Percentiles rank a stretch among this genome's conserved stretches.
Evolutionary conservation across 495 filamentous ascomycete genomes (phyloP).

Genomic region (Bombardia bombarda): DNA sequence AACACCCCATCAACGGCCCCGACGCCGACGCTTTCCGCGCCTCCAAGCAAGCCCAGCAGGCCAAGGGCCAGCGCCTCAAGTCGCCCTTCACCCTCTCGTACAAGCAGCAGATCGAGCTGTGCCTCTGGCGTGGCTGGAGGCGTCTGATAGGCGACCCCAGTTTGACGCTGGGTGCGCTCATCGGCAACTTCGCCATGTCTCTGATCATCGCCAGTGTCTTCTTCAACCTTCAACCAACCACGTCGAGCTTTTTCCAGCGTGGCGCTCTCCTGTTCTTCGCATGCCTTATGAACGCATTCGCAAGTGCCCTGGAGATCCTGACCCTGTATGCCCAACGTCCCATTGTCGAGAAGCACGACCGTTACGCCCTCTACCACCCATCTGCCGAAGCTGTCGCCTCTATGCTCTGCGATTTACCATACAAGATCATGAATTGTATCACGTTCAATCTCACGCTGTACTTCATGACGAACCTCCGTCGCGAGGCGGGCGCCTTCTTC

Average conservation of each 20-base stretch:
- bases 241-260: constrained; percentile 65
- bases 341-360: constrained; percentile 86
- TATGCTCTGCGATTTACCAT: constrained; percentile 76
- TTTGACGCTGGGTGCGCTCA: constrained; percentile 58
- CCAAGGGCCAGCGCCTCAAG: constrained; percentile 49
- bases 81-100: constrained; percentile 77
- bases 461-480: constrained; percentile 76
- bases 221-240: constrained; percentile 58
- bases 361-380: constrained; percentile 89
- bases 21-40: constrained; percentile 61
- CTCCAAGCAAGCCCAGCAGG: constrained; percentile 58
- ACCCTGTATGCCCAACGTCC: constrained; percentile 79
- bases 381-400: constrained; percentile 79
- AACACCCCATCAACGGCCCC: constrained; percentile 55
- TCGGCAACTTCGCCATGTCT: constrained; percentile 68
- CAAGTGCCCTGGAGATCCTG: constrained; percentile 69
- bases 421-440: constrained; percentile 44
- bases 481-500: constrained; percentile 76
- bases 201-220: constrained; percentile 78
- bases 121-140: constrained; percentile 65
- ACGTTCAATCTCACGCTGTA: constrained; percentile 68
- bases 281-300: constrained; percentile 79
- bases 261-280: constrained; percentile 86
- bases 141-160: constrained; percentile 63
- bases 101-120: constrained; percentile 60